Base-by-base conservation (phyloP, 129 eudicot species). In the Heracleum sosnowskyi region DNA sequence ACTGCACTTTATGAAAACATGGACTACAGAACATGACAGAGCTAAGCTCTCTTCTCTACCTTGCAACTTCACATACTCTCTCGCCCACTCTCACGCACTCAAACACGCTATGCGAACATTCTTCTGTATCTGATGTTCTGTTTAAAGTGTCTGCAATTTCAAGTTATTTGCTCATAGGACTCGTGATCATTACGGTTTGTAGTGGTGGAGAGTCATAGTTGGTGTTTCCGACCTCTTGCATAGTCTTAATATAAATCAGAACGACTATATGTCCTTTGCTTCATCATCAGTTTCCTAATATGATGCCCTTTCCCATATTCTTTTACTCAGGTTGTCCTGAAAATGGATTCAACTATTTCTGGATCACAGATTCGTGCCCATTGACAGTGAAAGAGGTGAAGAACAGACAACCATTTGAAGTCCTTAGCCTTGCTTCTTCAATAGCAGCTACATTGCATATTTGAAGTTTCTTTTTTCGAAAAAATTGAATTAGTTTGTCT, bases 281-380 rank as follows among this genome's bases (percentile, higher is more conserved):
- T 4, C 12, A 18, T 24, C 16, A 20, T 76, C 8, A 22, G 62
- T 66, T 62, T 42, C 9, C 46, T 53, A 36, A n/a, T 62, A 28
- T 36, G 33, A 46, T 1, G 37, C 29, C 78, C 46, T 69, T 37
- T 31, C 4, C 26, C 31, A 5, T 55, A 18, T 8, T 41, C 17
- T 75, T 64, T 44, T 73, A 31, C 47, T 73, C 85, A 95, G 98
- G 96, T 73, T 45, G 74, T 69, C 94, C 97, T 0, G 92, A 87
- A 83, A 86, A 78, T 53, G 97, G 97, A 63, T 81, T 95, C 87
- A 62, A 89, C 7, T 87, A 88, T 85, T 95, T 95, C 79, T 95
- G 99, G 99, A 95, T 95, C 49, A 95, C 99, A 46, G 99, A 95
- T 75, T 95, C 99, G 0, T 95, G 99, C 81, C 97, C 97, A 18